Percentiles rank a stretch among this genome's conserved stretches.
These are phyloP conservation scores for Phallus indusiatus DNA, from an alignment of 768 basidiomycete species.

Conservation along the genomic window DNA sequence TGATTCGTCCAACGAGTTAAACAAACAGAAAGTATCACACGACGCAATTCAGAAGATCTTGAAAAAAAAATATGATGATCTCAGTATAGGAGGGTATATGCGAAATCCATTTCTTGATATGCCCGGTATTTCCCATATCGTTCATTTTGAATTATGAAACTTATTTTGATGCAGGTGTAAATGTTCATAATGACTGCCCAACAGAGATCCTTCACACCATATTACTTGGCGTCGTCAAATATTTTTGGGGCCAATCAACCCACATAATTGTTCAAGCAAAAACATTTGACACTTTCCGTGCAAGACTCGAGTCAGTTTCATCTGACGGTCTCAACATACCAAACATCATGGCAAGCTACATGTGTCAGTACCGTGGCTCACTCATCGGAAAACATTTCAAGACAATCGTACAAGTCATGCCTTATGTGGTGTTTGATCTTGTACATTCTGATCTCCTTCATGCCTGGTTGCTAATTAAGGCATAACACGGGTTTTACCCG, in stretches of 20 bases:
- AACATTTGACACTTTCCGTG: slow-evolving; percentile 14
- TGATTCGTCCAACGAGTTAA: slow-evolving; percentile 12
- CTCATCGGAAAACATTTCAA: slow-evolving; percentile 17
- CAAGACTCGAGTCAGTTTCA: background rate
- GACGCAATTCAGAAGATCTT: slow-evolving; percentile 15
- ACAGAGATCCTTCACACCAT: slow-evolving; percentile 37
- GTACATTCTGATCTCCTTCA: slow-evolving; percentile 18
- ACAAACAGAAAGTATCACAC: slow-evolving; percentile 16
- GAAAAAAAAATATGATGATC: background rate
- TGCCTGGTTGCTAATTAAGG: slow-evolving; percentile 29
- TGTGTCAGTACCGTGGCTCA: background rate
- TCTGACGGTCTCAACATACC: background rate
- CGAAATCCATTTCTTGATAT: background rate
- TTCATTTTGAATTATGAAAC: too few relatives aligned
- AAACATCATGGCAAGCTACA: background rate
- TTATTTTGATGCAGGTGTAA: slow-evolving; percentile 14
- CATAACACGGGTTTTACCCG: too few relatives aligned
- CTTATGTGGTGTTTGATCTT: slow-evolving; percentile 23
- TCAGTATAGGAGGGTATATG: too few relatives aligned
- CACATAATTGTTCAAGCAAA: background rate
- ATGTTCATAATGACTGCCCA: slow-evolving; percentile 19
- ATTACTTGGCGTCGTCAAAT: slow-evolving; percentile 34
- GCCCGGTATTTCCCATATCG: too few relatives aligned
- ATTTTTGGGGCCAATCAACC: slow-evolving; percentile 24
- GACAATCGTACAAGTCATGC: slow-evolving; percentile 9